Base-by-base conservation (phyloP, 1,284 basidiomycete species). In the Rhodotorula sp. region DNA sequence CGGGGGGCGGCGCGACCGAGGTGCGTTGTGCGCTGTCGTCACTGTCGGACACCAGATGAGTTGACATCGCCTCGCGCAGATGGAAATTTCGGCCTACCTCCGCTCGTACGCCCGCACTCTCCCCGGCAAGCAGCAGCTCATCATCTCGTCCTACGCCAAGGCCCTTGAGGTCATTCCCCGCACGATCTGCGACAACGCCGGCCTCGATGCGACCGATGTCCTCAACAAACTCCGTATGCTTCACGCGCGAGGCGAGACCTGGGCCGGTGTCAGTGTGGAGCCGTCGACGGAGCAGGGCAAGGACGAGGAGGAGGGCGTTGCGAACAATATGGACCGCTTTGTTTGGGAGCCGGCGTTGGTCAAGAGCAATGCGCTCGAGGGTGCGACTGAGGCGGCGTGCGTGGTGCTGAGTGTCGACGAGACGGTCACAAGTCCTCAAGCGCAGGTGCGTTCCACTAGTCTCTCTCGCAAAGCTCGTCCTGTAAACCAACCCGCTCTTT, bases 291-390 rank as follows among this genome's bases (percentile, higher is more conserved):
- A 98, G 70, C 89, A 89, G 20, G 91, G 94, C 59, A 53, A 54
- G 28, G 67, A 59, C 40, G 47, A 61, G 47, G 30, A 34, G 24
- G 59, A 20, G 8, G 90, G 92, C 24, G 92, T 98, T 31, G 88
- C 91, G 64, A 88, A 99, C 82, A 97, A 98, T 81, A 90, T 98
- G 89, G 90, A 92, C 69, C 73, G 90, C 60, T 99, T 98, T 79
- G 94, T 99, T 13, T 99, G 96, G 95, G 96, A 99, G 80, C 95
- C 96, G 22, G 89, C 90, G 74, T 83, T 99, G 65, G 91, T 99
- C 78, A 98, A 99, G 83, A 84, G 89, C 69, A 99, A 99, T 79
- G 96, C 95, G 26, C 88, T 99, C 77, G 89, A 87, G 79, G 94
- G 92, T 77, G 95, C 96, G 20, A 86, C 93, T 24, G 96, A 99